Evolutionary conservation across 495 filamentous ascomycete species (phyloP).

Genomic region (Entonaema liquescens): DNA sequence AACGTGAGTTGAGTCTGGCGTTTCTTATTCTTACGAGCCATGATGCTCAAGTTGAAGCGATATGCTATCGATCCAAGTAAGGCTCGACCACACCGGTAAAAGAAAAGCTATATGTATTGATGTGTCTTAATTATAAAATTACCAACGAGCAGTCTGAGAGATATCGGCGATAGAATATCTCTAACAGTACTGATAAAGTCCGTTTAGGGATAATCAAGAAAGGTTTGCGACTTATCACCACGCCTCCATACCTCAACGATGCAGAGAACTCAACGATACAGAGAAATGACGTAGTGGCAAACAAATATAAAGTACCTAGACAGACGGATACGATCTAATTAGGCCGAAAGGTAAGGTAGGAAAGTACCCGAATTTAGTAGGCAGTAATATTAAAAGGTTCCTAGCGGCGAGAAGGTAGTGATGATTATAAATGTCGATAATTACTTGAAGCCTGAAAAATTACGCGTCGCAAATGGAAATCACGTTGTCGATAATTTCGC

Average conservation of each 20-base stretch:
- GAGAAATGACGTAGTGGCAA: background rate
- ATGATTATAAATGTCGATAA: background rate
- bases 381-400: no score
- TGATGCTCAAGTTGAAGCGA: constrained; percentile 4
- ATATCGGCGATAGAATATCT: background rate
- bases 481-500: constrained; percentile 23
- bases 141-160: background rate
- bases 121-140: background rate
- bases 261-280: no score
- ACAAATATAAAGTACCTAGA: background rate
- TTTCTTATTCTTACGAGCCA: constrained; percentile 43
- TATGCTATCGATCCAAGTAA: background rate
- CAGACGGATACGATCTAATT: no score
- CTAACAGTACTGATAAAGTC: background rate
- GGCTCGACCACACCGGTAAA: background rate
- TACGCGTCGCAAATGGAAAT: background rate
- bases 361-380: no score
- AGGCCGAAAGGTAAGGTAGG: no score
- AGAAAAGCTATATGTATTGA: background rate
- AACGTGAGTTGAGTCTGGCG: constrained; percentile 41
- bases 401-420: background rate
- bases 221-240: background rate
- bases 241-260: background rate
- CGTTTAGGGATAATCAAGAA: background rate
- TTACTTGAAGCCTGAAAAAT: background rate